Evolutionary conservation across 768 basidiomycete genomes (phyloP).

Genomic region (Coprinopsis sp.): DNA sequence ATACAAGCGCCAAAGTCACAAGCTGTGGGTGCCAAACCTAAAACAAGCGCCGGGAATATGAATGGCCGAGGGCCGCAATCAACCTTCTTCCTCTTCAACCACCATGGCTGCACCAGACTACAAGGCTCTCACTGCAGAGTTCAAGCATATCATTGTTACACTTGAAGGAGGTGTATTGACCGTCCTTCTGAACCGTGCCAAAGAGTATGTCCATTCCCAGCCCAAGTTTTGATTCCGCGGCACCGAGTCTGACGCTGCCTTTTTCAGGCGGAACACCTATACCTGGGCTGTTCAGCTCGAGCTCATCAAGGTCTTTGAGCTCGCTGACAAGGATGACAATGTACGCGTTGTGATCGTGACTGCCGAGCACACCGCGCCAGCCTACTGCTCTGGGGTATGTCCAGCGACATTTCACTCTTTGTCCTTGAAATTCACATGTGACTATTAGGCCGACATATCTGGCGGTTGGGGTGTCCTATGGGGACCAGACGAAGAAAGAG

Average conservation of each 20-base stretch:
- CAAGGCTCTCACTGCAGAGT: slow-evolving; percentile 21
- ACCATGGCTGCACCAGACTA: slow-evolving; percentile 33
- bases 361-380: slow-evolving; percentile 45
- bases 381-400: slow-evolving; percentile 54
- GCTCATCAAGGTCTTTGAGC: slow-evolving; percentile 37
- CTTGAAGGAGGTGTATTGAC: slow-evolving; percentile 42
- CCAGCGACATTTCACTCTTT: background rate
- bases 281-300: slow-evolving; percentile 29
- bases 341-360: slow-evolving; percentile 49
- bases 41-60: background rate
- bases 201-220: slow-evolving; percentile 42
- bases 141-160: slow-evolving; percentile 38
- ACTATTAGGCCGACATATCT: slow-evolving; percentile 43
- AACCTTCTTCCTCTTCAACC: background rate
- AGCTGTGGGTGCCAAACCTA: too few species aligned
- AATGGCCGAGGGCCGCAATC: background rate
- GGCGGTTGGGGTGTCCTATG: slow-evolving; percentile 42
- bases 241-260: too few species aligned
- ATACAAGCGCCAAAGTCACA: too few species aligned
- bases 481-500: slow-evolving; percentile 36
- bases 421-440: background rate
- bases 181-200: slow-evolving; percentile 43
- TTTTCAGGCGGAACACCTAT: slow-evolving; percentile 43
- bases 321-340: slow-evolving; percentile 48
- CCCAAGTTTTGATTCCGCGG: too few species aligned